Evolutionary conservation across 2,329 filamentous ascomycete genomes (phyloP), one percentile per base, ranked within the genome.

Genomic region (Pezicula neosporulosa): DNA sequence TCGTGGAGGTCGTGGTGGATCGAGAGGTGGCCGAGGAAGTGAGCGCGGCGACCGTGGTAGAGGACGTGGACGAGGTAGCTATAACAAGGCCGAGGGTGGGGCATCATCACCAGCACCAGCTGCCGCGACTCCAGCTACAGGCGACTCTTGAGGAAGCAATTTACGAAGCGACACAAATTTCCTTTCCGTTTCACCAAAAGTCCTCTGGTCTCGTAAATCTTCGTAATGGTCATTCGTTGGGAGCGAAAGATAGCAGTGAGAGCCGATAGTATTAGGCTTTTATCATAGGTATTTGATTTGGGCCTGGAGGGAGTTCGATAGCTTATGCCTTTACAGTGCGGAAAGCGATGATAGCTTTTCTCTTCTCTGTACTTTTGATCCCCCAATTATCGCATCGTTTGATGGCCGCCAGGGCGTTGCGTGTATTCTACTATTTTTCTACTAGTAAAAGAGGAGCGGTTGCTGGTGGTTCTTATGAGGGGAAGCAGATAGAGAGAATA

Each of bases 81-180:
- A 74, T 63, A 70, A 68, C 56, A 85, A 82, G 72, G 83, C 81
- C 50, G 79, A 85, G 44, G 77, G 76, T 55, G 74, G 73, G 47
- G 74, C 75, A 30, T 82, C 81, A 27, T 66, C 65, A 15, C 64
- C 65, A 41, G 80, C 80, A 37, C 71, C 74, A 41, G 66, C 70
- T n/a, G 68, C 77, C n/a, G 74, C 78, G 44, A 73, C 80, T 55
- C 72, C 77, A 49, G 68, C 76, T 54, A 73, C 64, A 48, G 60
- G 61, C 36, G 63, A 66, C 47, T 60, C 65, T 49, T 66, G 56
- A 33, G 12, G 60, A 50, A 52, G 44, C 24, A 47, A 38, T 37
- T 42, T 49, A 28, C 38, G 39, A 46, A 50, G 39, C 45, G 47
- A 53, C 39, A 51, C 53, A 50, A 60, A 58, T 53, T 62, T 59